Base-by-base conservation (phyloP, 2,329 filamentous ascomycete genomes). In the Pseudophaeomoniella oleicola region DNA sequence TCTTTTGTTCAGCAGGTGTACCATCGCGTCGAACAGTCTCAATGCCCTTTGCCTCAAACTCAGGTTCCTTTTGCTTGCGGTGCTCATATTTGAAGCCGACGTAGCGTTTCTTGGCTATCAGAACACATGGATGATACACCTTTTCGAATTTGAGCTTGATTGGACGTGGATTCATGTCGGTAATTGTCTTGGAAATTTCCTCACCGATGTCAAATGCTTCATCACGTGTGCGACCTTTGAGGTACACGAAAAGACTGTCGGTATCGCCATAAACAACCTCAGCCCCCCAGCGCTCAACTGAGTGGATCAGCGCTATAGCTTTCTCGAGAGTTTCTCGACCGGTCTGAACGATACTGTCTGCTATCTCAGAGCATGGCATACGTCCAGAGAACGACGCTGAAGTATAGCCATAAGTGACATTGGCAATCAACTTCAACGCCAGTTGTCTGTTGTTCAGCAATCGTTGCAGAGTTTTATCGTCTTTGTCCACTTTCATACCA, bases 211-310 rank as follows among this genome's bases (percentile, higher is more conserved):
- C 71, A 56, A 98, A 98, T 0, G 92, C 92, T 54, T 96, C 75
- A 14, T 85, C 82, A 37, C 76, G 78, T 1, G 84, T 92, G 34
- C 85, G 77, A 3, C 88, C 90, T 48, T 85, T 87, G 22, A 98
- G 70, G 47, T 90, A 75, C 34, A 98, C 71, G 51, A 98, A 98
- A 5, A 98, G 59, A 50, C 85, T 94, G 64, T 98, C 90, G 0
- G 92, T 98, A 55, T 98, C 90, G 38, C 90, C 92, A 49, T 98
- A 98, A 1, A 98, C 88, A 1, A 98, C 90, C 58, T 98, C 90
- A 1, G 90, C 90, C 6, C 78, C 81, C 92, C 92, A 98, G 42
- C 73, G 71, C 44, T 79, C 72, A 10, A 87, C 77, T 0, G 84
- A 85, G 51, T 98, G 90, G 27, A 98, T 96, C 39, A 87, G 68